phyloP scores from a whole-genome alignment of 306 rosid species.

The Corylus avellana region DNA sequence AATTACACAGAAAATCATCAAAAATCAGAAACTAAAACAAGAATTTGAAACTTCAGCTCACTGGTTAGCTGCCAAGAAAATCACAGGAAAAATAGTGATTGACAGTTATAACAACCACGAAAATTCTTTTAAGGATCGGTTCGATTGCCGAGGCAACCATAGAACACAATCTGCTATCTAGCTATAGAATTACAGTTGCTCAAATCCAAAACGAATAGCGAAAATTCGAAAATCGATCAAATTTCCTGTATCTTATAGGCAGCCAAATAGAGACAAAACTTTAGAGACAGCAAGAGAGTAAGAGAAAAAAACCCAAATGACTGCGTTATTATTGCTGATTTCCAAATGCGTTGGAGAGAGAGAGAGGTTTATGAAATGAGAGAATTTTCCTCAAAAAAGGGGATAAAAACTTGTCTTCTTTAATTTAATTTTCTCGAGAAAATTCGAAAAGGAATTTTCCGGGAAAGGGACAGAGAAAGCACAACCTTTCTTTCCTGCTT shows the following conservation, averaged over 20 bases:
- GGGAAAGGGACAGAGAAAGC: constrained; percentile 31
- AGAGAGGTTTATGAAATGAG: background rate
- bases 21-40: background rate
- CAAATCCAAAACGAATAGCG: background rate
- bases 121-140: background rate
- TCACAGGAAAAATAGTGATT: background rate
- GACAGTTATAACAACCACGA: background rate
- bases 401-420: background rate
- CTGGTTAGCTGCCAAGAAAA: constrained; percentile 7
- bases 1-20: background rate
- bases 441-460: constrained; percentile 22
- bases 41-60: background rate
- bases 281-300: background rate
- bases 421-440: constrained; percentile 10
- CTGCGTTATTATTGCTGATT: background rate
- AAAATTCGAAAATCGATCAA: background rate
- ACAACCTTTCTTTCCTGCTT: constrained; percentile 17
- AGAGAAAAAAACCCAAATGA: background rate
- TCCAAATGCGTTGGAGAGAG: background rate
- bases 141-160: background rate
- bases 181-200: background rate
- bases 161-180: background rate
- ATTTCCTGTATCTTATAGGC: background rate
- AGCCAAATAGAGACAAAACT: constrained; percentile 10
- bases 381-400: constrained; percentile 7